These are phyloP conservation scores for Penicillium macrosclerotiorum DNA, from an alignment of 495 filamentous ascomycete species.

Conservation along the genomic window DNA sequence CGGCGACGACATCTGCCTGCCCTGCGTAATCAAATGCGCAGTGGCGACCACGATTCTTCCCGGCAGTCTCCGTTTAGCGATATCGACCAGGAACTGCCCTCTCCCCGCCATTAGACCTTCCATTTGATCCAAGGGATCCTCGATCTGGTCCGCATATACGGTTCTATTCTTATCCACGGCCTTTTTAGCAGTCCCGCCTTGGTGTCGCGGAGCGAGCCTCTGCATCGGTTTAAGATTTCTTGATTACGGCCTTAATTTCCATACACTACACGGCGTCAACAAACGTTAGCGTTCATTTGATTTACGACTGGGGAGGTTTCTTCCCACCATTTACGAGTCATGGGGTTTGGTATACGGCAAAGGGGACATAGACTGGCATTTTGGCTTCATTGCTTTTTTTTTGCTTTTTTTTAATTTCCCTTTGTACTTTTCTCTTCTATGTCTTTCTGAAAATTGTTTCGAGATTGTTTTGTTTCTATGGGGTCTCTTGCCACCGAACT, in stretches of 20 bases:
- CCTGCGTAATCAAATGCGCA: conserved; percentile 56
- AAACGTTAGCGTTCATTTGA: conserved; percentile 24
- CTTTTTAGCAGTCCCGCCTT: background rate
- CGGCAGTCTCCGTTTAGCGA: conserved; percentile 47
- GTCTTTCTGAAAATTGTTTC: conserved; percentile 10
- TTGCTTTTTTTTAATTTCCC: conserved; percentile 8
- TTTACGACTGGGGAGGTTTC: conserved; percentile 21
- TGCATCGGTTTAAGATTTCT: conserved; percentile 1
- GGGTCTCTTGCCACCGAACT: background rate
- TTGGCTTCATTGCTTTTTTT: conserved; percentile 14
- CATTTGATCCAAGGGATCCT: background rate
- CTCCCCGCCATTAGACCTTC: conserved; percentile 28
- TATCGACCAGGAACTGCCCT: conserved; percentile 36
- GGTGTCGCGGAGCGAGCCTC: conserved; percentile 1
- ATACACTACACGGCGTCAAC: conserved; percentile 19
- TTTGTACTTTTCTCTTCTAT: conserved; percentile 10
- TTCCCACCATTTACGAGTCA: conserved; percentile 21
- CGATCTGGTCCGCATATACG: background rate
- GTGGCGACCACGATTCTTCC: conserved; percentile 32
- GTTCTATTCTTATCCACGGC: background rate
- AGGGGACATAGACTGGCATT: conserved; percentile 30
- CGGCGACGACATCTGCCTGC: conserved; percentile 73
- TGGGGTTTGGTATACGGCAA: conserved; percentile 20
- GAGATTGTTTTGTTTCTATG: conserved; percentile 26
- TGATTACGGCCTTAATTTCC: conserved; percentile 18